Percentiles rank a stretch among this genome's conserved stretches.
Evolutionary conservation across 257 asterid genomes (phyloP).

Genomic region (Craterostigma plantagineum): DNA sequence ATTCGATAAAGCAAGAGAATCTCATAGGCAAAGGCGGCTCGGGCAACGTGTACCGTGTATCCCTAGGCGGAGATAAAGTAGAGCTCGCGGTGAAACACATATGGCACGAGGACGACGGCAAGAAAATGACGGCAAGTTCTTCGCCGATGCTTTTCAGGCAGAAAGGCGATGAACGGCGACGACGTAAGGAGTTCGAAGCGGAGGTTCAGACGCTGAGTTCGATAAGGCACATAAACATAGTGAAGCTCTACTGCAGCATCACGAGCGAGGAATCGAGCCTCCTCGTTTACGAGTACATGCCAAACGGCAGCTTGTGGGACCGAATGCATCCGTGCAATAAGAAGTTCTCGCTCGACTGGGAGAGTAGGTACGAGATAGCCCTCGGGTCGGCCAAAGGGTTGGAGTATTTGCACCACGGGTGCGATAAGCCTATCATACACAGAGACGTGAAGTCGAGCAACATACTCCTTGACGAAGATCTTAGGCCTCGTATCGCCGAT

Average conservation of each 20-base stretch:
- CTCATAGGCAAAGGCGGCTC: slow-evolving; percentile 75
- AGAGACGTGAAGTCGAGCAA: slow-evolving; percentile 92
- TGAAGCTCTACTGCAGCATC: slow-evolving; percentile 65
- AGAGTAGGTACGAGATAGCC: slow-evolving; percentile 54
- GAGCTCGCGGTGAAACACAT: slow-evolving; percentile 9
- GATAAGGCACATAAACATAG: slow-evolving; percentile 71
- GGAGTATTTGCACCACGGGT: slow-evolving; percentile 81
- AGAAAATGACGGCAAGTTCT: not conserved
- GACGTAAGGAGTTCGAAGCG: slow-evolving; percentile 2
- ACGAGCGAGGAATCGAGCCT: slow-evolving; percentile 77
- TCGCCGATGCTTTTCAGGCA: slow-evolving; percentile 1
- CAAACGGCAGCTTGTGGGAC: slow-evolving; percentile 85
- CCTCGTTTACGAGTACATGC: slow-evolving; percentile 86
- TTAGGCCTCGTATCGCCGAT: slow-evolving; percentile 77
- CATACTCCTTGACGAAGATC: slow-evolving; percentile 51
- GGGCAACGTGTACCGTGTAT: slow-evolving; percentile 51
- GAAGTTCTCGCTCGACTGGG: slow-evolving; percentile 61
- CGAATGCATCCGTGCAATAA: slow-evolving; percentile 30
- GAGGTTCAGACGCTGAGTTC: slow-evolving; percentile 63
- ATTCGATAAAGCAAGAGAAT: slow-evolving; percentile 50
- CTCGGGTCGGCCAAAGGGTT: slow-evolving; percentile 77
- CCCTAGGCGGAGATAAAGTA: not conserved
- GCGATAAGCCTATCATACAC: slow-evolving; percentile 58
- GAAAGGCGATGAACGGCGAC: not conserved
- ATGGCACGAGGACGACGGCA: not conserved